A percentile compares a stretch with the other conserved stretches of the same genome.
These are phyloP conservation scores for Camellia oleifera DNA, from an alignment of 179 eudicot species.

Conservation along the genomic window DNA sequence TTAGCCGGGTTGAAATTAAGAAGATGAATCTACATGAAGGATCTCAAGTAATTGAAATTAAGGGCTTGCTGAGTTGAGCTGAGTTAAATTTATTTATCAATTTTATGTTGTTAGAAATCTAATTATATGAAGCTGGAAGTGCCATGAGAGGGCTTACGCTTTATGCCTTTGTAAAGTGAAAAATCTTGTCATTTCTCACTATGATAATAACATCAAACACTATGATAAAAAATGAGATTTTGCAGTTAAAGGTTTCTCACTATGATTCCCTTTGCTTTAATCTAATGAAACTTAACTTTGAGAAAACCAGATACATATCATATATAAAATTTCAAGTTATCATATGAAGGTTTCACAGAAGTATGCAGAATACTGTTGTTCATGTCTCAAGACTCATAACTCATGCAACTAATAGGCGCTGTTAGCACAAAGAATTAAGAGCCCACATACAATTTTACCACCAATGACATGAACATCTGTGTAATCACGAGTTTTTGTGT, in stretches of 20 bases:
- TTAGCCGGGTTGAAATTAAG: background rate
- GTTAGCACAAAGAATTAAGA: constrained; percentile 4
- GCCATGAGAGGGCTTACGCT: background rate
- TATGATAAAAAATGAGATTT: background rate
- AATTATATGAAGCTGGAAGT: too few species aligned
- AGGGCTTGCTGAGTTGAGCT: background rate
- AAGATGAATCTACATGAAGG: background rate
- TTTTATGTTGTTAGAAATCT: too few species aligned
- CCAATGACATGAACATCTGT: constrained; percentile 84
- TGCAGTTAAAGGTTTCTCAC: background rate
- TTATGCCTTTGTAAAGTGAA: background rate
- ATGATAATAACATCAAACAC: too few species aligned
- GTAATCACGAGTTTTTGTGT: constrained; percentile 90
- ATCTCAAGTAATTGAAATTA: background rate
- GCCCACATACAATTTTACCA: constrained; percentile 62
- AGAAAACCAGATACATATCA: constrained; percentile 1
- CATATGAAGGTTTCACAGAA: background rate
- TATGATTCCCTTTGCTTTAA: background rate
- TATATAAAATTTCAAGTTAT: background rate
- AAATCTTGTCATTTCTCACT: background rate
- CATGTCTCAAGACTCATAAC: background rate
- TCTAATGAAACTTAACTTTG: background rate
- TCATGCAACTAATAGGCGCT: background rate
- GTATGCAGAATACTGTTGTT: background rate
- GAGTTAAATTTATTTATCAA: background rate